A percentile compares a stretch with the other conserved stretches of the same genome.
These are phyloP conservation scores for Boletus fagicola DNA, from an alignment of 768 basidiomycete genomes.

Conservation along the genomic window DNA sequence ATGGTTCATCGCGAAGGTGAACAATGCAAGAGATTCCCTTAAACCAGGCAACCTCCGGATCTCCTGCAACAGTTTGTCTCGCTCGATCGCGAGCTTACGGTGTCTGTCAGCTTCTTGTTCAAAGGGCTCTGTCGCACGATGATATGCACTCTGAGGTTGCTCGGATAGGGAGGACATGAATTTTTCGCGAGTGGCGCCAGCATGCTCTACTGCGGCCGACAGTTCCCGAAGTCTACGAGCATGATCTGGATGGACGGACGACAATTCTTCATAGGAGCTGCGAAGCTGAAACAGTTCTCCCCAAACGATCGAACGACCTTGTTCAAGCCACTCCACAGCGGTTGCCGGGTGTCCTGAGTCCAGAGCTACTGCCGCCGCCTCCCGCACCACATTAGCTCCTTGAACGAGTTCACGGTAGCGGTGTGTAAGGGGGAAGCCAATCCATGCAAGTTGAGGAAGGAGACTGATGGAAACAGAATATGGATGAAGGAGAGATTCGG, in stretches of 20 bases:
- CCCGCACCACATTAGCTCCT: background rate
- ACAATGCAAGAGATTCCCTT: too few species aligned
- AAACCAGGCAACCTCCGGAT: background rate
- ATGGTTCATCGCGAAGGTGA: too few species aligned
- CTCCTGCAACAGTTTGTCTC: background rate
- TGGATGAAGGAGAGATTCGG: too few species aligned
- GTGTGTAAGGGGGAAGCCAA: background rate
- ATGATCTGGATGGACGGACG: constrained; percentile 1
- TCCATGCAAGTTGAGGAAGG: background rate
- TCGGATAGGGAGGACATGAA: background rate
- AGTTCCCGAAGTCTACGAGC: constrained; percentile 2
- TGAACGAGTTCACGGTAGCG: background rate
- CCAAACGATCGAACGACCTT: constrained; percentile 17
- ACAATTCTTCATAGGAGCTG: constrained; percentile 4
- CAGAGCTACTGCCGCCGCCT: constrained; percentile 10
- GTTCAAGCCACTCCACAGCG: constrained; percentile 21
- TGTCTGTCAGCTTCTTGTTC: background rate
- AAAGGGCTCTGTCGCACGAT: background rate
- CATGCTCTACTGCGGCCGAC: background rate
- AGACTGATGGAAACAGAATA: background rate
- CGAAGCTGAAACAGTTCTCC: constrained; percentile 14
- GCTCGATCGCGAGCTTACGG: background rate
- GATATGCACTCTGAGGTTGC: background rate
- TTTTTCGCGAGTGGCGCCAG: background rate
- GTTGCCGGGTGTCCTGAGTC: background rate